phyloP scores from a whole-genome alignment of 768 basidiomycete species.

The Phlebiopsis gigantea region DNA sequence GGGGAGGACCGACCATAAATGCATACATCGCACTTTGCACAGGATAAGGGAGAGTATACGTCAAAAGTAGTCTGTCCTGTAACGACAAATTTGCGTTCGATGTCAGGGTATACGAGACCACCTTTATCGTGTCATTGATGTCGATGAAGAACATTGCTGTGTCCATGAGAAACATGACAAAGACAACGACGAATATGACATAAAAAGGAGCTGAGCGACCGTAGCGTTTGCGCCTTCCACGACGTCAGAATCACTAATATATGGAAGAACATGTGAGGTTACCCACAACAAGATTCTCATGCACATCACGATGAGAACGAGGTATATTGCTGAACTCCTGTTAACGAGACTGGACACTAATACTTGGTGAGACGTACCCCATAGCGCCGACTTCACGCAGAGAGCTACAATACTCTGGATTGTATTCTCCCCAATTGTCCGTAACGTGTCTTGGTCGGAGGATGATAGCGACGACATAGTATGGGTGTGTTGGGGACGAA shows the following conservation, averaged over 20 bases:
- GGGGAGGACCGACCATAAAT: constrained; percentile 18
- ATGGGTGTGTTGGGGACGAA: too few relatives aligned
- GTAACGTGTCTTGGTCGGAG: too few relatives aligned
- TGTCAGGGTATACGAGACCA: constrained; percentile 7
- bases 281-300: constrained; percentile 1
- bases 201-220: too few relatives aligned
- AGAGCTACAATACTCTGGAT: constrained; percentile 5
- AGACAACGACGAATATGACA: background rate
- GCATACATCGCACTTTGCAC: constrained; percentile 16
- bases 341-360: background rate
- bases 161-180: constrained; percentile 12
- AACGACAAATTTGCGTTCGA: constrained; percentile 4
- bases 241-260: background rate
- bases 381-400: constrained; percentile 6
- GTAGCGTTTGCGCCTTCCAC: too few relatives aligned
- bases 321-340: background rate
- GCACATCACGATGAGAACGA: background rate
- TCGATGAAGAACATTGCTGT: constrained; percentile 18
- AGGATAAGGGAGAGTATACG: constrained; percentile 3
- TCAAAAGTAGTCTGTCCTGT: background rate
- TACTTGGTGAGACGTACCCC: background rate
- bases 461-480: too few relatives aligned
- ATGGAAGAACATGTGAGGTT: background rate
- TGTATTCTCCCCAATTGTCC: background rate
- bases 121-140: constrained; percentile 14